Conservation (phyloP, 2,329 filamentous ascomycete genomes). For the Tolypocladium nubicola region DNA sequence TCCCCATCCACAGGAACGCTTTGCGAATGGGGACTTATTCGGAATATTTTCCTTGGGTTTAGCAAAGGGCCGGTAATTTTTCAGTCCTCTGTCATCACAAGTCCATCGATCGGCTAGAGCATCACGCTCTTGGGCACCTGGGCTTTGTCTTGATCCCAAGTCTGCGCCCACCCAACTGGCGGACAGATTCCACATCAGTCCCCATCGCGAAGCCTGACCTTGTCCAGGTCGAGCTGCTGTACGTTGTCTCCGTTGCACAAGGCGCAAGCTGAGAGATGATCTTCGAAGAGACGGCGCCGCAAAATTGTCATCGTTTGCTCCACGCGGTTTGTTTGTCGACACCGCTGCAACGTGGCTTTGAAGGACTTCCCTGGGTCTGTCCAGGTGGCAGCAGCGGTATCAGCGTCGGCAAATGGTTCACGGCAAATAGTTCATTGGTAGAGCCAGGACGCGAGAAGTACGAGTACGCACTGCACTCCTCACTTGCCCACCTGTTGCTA, state of each 20-base stretch:
- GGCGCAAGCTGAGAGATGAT: background rate
- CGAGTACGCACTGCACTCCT: background rate
- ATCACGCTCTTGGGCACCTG: too few species aligned
- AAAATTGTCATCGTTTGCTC: background rate
- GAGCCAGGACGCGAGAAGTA: background rate
- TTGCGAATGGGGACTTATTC: too few species aligned
- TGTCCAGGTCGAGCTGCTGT: background rate
- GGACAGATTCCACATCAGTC: background rate
- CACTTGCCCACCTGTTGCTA: background rate
- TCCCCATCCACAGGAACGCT: too few species aligned
- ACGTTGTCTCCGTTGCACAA: background rate
- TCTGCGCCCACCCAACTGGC: background rate
- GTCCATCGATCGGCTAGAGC: too few species aligned
- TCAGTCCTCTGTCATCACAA: too few species aligned
- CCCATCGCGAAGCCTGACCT: background rate
- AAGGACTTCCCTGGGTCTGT: background rate
- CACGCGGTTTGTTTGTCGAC: background rate
- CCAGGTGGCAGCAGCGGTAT: background rate
- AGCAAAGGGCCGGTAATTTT: too few species aligned
- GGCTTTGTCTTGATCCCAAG: too few species aligned
- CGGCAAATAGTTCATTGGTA: background rate
- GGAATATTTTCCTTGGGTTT: too few species aligned
- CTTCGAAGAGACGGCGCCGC: background rate
- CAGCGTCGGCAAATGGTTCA: background rate
- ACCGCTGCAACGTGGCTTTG: background rate